Evolutionary conservation across 1,284 basidiomycete genomes (phyloP), one percentile per base, ranked within the genome.

Genomic region (Apiotrichum porosum): DNA sequence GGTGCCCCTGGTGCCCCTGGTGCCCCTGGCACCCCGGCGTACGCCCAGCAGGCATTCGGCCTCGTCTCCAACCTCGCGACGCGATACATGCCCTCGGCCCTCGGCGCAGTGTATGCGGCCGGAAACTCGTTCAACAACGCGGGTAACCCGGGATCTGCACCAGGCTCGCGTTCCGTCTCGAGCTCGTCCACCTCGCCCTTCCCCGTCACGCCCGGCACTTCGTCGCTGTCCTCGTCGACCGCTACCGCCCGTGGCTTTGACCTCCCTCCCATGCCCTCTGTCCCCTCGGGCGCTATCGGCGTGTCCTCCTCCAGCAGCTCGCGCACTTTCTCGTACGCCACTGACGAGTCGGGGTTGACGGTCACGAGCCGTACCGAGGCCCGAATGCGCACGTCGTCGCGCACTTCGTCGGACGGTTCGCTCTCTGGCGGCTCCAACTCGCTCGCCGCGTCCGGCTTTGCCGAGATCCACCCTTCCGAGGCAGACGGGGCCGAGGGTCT

Each of bases 61-160:
- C 54, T 65, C 21, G 37, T 65, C 3, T 51, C 57, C n/a, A 14
- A 3, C 18, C 36, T 36, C 30, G 41, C 31, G 30, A 12, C 31
- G 14, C 68, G 66, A 21, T 72, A 72, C 49, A 50, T 69, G 31
- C 70, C 72, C 10, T 54, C 65, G 10, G 69, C 68, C 8, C 44
- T 71, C 23, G 60, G 65, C 6, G 66, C 69, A 28, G 45, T 69
- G 9, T 50, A 53, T 14, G 64, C 67, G 18, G 66, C 65, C 3
- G 54, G 26, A 6, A 28, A 28, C 26, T 12, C 6, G 26, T 28
- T 28, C 26, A n/a, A n/a, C n/a, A n/a, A n/a, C n/a, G n/a, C n/a
- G n/a, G n/a, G n/a, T n/a, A n/a, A n/a, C n/a, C n/a, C n/a, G n/a
- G n/a, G n/a, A n/a, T n/a, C n/a, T n/a, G n/a, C n/a, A n/a, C n/a